A percentile compares a stretch with the other conserved stretches of the same genome.
phyloP scores from a whole-genome alignment of 225 moss, liverwort and hornwort species.

The Physcomitrium patens region DNA sequence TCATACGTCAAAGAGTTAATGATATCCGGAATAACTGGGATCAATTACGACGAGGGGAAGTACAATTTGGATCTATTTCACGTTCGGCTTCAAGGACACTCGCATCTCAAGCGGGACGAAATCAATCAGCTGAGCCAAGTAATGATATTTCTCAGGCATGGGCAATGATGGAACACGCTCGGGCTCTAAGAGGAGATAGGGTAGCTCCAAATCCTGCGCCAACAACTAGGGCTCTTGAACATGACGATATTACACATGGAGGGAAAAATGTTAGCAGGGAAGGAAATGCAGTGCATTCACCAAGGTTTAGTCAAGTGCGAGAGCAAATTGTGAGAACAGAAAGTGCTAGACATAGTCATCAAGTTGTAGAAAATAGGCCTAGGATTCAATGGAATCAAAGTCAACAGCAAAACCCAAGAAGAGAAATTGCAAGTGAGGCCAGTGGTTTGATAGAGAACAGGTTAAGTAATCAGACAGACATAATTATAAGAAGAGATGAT shows the following conservation, averaged over 20 bases:
- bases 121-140: conserved; percentile 33
- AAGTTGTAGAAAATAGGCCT: conserved; percentile 38
- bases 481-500: conserved; percentile 32
- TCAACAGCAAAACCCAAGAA: conserved; percentile 36
- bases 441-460: conserved; percentile 45
- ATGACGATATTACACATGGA: conserved; percentile 46
- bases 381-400: conserved; percentile 38
- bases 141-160: conserved; percentile 75
- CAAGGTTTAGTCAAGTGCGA: conserved; percentile 45
- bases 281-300: conserved; percentile 19
- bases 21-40: conserved; percentile 83
- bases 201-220: conserved; percentile 36
- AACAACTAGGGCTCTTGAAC: conserved; percentile 42
- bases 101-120: conserved; percentile 42
- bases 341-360: conserved; percentile 38
- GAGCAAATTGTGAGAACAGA: conserved; percentile 32
- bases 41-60: conserved; percentile 71
- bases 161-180: conserved; percentile 84
- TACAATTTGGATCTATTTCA: conserved; percentile 58
- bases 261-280: conserved; percentile 26
- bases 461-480: conserved; percentile 30
- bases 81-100: conserved; percentile 46
- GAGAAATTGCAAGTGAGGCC: conserved; percentile 39
- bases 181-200: conserved; percentile 51
- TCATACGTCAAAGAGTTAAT: conserved; percentile 73